phyloP scores from a whole-genome alignment of 805 yeast genomes.

The Pichia heedii region DNA sequence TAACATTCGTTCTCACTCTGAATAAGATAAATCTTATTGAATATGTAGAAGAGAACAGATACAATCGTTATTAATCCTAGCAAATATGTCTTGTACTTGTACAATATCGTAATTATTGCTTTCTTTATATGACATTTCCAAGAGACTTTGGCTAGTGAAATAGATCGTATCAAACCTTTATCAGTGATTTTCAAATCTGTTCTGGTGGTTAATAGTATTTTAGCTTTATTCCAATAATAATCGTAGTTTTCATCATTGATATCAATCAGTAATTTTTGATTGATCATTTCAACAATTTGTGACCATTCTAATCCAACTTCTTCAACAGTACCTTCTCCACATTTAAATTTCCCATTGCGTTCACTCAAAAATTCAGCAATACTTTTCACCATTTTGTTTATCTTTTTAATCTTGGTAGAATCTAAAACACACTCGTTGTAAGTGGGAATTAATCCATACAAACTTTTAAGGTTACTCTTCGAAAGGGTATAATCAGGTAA shows the following conservation, averaged over 20 bases:
- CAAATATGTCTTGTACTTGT: slow-evolving; percentile 19
- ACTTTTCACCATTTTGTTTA: slow-evolving; percentile 56
- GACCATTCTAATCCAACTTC: slow-evolving; percentile 44
- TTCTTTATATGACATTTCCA: slow-evolving; percentile 22
- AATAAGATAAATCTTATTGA: slow-evolving; percentile 30
- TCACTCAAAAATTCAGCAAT: slow-evolving; percentile 58
- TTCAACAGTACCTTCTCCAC: slow-evolving; percentile 26
- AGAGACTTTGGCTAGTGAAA: slow-evolving; percentile 21
- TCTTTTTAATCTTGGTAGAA: slow-evolving; percentile 59
- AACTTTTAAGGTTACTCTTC: slow-evolving; percentile 45
- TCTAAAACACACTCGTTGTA: slow-evolving; percentile 68
- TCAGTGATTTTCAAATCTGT: slow-evolving; percentile 3
- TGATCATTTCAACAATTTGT: slow-evolving; percentile 50
- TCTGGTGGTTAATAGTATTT: slow-evolving; percentile 4
- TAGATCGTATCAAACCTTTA: slow-evolving; percentile 17
- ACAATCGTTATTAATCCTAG: slow-evolving; percentile 8
- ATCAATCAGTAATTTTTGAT: slow-evolving; percentile 33
- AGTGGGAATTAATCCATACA: slow-evolving; percentile 50
- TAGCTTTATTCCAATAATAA: slow-evolving; percentile 21
- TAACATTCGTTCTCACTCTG: slow-evolving; percentile 33
- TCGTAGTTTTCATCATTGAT: slow-evolving; percentile 15
- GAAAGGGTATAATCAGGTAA: slow-evolving; percentile 53
- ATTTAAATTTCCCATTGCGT: slow-evolving; percentile 53
- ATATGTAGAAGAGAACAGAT: slow-evolving; percentile 11
- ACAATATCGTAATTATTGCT: slow-evolving; percentile 15